Evolutionary conservation across 108 stramenopile genomes (phyloP), one percentile per base, ranked within the genome.

Genomic region (Cyclotella baltica): DNA sequence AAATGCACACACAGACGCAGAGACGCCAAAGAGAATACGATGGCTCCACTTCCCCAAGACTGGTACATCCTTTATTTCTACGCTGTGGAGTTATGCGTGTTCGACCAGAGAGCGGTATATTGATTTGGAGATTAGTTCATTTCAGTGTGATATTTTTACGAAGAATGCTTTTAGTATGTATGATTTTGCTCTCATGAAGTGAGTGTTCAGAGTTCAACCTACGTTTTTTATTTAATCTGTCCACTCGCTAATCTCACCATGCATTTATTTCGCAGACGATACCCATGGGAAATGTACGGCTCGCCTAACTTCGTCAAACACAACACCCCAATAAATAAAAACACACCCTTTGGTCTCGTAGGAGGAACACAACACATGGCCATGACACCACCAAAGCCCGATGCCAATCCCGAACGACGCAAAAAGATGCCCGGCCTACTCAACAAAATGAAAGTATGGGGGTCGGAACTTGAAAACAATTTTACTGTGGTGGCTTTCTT

Each of bases 41-140:
- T 84, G 83, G 83, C 68, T 84, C 3, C 83, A 84, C 53, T 47
- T 80, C 28, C 83, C 83, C 78, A 84, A 84, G 33, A 84, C 83
- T 0, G 83, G 83, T 1, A 84, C 78, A 20, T 84, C 83, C 27
- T 84, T 84, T 62, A 62, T 76, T 34, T 69, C 78, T 18, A 80
- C 83, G 0, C 68, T 84, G 19, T 84, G 83, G 83, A 67, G 70
- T 34, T 67, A 80, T 48, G 46, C 71, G 6, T 53, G 67, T 8
- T 72, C 82, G 27, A 73, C 71, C 0, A 29, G 59, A 34, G 57
- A 73, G 3, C 38, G 82, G 29, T 83, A 83, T 33, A 83, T 83
- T 56, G 82, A 83, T 59, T 70, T 83, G 23, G 61, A 57, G 22
- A 66, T 83, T 22, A 46, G 72, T 77, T 77, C 82, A 2, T 50